phyloP scores from a whole-genome alignment of 768 basidiomycete species.

The Krasilnikovozyma curviuscula region DNA sequence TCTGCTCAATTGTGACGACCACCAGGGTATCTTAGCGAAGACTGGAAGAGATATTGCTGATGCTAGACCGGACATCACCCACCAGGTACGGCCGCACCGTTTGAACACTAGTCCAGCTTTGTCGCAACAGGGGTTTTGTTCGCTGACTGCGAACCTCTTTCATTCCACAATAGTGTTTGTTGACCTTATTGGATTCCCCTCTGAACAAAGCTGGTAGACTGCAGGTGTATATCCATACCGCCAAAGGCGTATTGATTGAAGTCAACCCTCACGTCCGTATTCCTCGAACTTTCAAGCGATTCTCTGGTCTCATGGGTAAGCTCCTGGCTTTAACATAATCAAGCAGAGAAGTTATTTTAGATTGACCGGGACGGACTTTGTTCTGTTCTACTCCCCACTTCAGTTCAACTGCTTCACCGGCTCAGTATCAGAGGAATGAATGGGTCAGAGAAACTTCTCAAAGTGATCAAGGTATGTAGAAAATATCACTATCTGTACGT shows the following conservation, averaged over 20 bases:
- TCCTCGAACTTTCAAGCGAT: constrained; percentile 94
- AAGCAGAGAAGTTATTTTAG: neutral
- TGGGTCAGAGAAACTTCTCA: constrained; percentile 86
- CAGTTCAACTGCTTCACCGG: constrained; percentile 92
- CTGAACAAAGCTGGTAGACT: constrained; percentile 91
- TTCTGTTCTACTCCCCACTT: neutral
- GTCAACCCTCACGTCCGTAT: constrained; percentile 96
- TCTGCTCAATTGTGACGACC: constrained; percentile 91
- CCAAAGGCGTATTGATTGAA: constrained; percentile 87
- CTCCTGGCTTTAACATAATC: constrained; percentile 1
- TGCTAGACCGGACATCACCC: constrained; percentile 96
- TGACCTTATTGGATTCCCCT: constrained; percentile 91
- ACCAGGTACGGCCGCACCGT: constrained; percentile 48
- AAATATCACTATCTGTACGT: neutral
- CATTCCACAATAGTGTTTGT: constrained; percentile 47
- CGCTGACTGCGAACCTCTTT: neutral
- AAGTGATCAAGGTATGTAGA: constrained; percentile 66
- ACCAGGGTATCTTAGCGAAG: constrained; percentile 94
- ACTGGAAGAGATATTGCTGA: constrained; percentile 96
- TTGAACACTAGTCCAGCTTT: neutral
- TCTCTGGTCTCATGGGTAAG: constrained; percentile 93
- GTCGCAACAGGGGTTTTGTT: too few species aligned
- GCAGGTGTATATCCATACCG: constrained; percentile 96
- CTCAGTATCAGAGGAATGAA: constrained; percentile 89
- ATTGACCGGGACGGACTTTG: neutral